A percentile compares a stretch with the other conserved stretches of the same genome.
Conservation (phyloP, 2,329 filamentous ascomycete species). For the Grosmannia clavigera region DNA sequence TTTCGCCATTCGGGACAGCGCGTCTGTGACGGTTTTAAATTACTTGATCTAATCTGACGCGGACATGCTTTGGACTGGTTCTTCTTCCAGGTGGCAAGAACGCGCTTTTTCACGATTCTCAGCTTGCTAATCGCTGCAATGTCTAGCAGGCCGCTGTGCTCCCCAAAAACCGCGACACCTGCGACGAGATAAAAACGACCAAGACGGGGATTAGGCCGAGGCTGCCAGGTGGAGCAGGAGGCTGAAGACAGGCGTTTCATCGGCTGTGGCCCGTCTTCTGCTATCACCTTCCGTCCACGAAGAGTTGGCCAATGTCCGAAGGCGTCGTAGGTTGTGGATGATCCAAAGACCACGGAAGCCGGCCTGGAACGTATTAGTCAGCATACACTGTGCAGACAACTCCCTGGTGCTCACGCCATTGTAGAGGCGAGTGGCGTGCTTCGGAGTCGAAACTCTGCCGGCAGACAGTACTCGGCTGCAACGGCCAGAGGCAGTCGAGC, state of each 20-base stretch:
- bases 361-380: no score
- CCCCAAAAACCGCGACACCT: slow-evolving; percentile 48
- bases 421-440: no score
- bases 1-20: slow-evolving; percentile 25
- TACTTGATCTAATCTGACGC: slow-evolving; percentile 55
- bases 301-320: slow-evolving; percentile 71
- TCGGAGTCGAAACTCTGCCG: slow-evolving; percentile 29
- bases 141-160: slow-evolving; percentile 32
- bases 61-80: slow-evolving; percentile 11
- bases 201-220: slow-evolving; percentile 32
- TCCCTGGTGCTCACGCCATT: no score
- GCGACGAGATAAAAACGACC: slow-evolving; percentile 67
- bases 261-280: slow-evolving; percentile 51
- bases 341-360: slow-evolving; percentile 57
- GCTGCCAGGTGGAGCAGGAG: slow-evolving; percentile 54
- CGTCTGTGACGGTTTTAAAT: slow-evolving; percentile 29
- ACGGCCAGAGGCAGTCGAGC: slow-evolving; percentile 55
- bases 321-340: slow-evolving; percentile 41
- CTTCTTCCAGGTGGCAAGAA: background rate
- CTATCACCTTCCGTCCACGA: slow-evolving; percentile 48
- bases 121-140: slow-evolving; percentile 22
- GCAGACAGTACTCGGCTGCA: slow-evolving; percentile 29
- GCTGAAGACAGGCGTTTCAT: slow-evolving; percentile 60
- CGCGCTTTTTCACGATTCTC: slow-evolving; percentile 4
- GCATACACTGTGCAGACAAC: no score